A percentile compares a stretch with the other conserved stretches of the same genome.
Conservation (phyloP, 2,329 filamentous ascomycete genomes). For the Pseudogymnoascus sp. region DNA sequence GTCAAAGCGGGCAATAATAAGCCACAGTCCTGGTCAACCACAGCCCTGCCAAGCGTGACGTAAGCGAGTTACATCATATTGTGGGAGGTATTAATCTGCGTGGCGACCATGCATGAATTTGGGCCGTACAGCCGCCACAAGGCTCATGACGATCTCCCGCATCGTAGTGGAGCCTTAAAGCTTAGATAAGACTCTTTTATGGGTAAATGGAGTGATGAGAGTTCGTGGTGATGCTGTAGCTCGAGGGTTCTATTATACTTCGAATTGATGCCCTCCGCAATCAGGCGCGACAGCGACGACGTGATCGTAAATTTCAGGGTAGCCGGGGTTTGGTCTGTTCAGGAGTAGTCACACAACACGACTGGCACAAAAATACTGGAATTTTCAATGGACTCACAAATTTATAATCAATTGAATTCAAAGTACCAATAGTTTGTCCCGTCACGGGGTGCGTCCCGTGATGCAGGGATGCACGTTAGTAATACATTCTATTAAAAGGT, state of each 20-base stretch:
- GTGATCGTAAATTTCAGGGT: constrained; percentile 16
- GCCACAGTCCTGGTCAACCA: neutral
- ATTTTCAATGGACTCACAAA: too few species aligned
- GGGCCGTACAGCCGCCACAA: constrained; percentile 1
- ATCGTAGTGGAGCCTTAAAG: constrained; percentile 11
- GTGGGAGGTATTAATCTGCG: neutral
- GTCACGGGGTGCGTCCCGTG: too few species aligned
- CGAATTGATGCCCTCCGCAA: constrained; percentile 13
- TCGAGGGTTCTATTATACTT: constrained; percentile 4
- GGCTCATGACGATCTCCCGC: neutral
- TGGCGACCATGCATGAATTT: constrained; percentile 4
- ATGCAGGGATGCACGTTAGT: too few species aligned
- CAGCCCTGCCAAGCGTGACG: neutral
- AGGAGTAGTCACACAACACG: constrained; percentile 15
- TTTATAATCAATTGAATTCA: too few species aligned
- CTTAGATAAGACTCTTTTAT: too few species aligned
- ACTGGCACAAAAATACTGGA: neutral
- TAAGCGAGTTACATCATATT: neutral
- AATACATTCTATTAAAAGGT: too few species aligned
- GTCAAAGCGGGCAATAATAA: constrained; percentile 1
- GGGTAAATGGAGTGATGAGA: too few species aligned
- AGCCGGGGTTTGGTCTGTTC: constrained; percentile 11
- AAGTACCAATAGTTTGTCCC: too few species aligned
- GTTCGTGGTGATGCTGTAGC: neutral
- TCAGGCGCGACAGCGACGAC: constrained; percentile 14